Evolutionary conservation across 1,284 basidiomycete genomes (phyloP), one percentile per base, ranked within the genome.

Genomic region (Boletus hoseneyae): DNA sequence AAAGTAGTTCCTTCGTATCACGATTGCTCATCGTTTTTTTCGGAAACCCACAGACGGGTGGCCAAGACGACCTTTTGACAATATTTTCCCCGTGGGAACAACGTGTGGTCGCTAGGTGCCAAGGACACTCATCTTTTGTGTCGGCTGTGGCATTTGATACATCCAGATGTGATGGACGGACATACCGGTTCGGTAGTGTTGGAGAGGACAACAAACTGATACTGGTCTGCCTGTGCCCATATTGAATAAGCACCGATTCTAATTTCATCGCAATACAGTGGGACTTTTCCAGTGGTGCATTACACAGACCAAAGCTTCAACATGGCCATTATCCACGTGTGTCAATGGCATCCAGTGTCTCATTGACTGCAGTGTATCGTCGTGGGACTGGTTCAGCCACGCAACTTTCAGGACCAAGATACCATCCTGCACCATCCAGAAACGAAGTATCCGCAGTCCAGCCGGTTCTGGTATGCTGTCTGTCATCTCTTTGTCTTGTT

Each of bases 61-160:
- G 89, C 0, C 85, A 98, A 74, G 96, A 99, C 65, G 96, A 99
- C 63, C 77, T 99, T 11, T 76, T 97, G 42, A 96, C 94, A 1
- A 89, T 97, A 53, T 91, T 92, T 65, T 93, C 93, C 0, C 90
- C 92, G 1, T 88, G 87, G 77, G 94, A 97, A 64, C 87, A 90
- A 61, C 82, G 93, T 9, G 84, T 98, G 12, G 83, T 99, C n/a
- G 96, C 96, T 3, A 80, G 95, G 43, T 97, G 95, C 71, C 94
- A 97, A 69, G 97, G 96, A 0, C 96, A 99, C 65, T 89, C 92
- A 0, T 95, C 92, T 1, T 98, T 97, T 63, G 90, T 99, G 5
- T 89, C 91, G 0, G 78, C 83, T 3, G 78, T 98, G 9, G 87
- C 90, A 0, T 99, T 97, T 65, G 97, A 99, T 69, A 85, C 90